Evolutionary conservation across 805 yeast genomes (phyloP), one percentile per base, ranked within the genome.

Genomic region (Candida silvatica): DNA sequence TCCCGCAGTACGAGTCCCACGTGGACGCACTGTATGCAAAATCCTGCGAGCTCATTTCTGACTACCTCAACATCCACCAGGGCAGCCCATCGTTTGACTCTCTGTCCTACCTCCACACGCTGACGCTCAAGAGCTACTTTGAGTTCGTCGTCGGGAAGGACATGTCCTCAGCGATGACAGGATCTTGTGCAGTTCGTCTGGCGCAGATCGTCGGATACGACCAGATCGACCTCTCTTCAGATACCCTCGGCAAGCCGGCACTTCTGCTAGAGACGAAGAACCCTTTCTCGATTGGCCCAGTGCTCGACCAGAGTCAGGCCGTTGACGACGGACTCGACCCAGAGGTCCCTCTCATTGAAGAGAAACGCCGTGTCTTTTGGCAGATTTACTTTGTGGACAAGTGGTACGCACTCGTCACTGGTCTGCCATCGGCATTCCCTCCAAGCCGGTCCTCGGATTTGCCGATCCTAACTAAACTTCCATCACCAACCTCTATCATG

Each of bases 321-420:
- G 41, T 42, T 29, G 49, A 47, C 34, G 56, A 50, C 36, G 37
- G 37, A 12, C 31, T 52, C 8, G 57, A 54, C 36, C 32, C 32
- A 1, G 52, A 52, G 6, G 42, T 53, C 6, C 37, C 54, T 14
- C 31, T 49, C 15, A 39, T 39, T 7, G 62, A 56, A 38, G 61
- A 56, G 35, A 40, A 50, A 15, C 31, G 62, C 22, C 34, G 58
- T 11, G 47, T 51, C n/a, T 45, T 56, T 25, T 56, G 62, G 62
- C 51, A 49, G 28, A 40, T 56, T 27, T 56, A 52, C 39, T 40
- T 40, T 6, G 23, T 42, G 4, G 62, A 54, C 37, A 53, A 52
- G 34, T 56, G 57, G 53, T 54, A 54, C 32, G 46, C 59, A 8
- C 37, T 54, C 23, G 55, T 53, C 8, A 43, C 57, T 16, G 58